phyloP scores from a whole-genome alignment of 768 basidiomycete genomes.

The Podaxis pistillaris region DNA sequence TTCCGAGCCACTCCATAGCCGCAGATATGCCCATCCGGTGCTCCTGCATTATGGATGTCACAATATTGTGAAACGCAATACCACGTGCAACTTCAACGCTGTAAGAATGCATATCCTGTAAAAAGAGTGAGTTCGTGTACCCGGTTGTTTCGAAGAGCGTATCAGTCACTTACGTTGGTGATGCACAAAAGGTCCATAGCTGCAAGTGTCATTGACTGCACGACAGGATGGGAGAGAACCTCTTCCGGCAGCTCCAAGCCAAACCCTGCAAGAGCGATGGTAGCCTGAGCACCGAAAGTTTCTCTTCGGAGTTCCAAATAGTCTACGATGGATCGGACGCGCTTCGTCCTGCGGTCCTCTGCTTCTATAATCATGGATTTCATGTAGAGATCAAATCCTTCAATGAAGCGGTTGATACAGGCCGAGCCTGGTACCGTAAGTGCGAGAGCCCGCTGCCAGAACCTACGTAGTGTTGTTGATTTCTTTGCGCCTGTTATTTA shows the following conservation, averaged over 20 bases:
- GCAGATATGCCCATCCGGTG: constrained; percentile 16
- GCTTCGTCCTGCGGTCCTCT: constrained; percentile 13
- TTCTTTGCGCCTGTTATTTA: too few relatives aligned
- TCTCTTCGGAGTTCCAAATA: constrained; percentile 20
- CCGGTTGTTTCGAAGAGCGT: neutral
- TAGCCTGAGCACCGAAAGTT: constrained; percentile 20
- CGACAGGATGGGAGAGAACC: constrained; percentile 20
- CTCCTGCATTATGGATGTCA: constrained; percentile 21
- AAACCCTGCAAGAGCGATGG: constrained; percentile 18
- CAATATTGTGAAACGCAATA: constrained; percentile 21
- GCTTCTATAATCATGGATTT: constrained; percentile 21
- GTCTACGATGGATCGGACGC: constrained; percentile 14
- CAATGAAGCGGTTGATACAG: constrained; percentile 18
- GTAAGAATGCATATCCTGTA: constrained; percentile 24
- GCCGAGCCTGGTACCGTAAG: constrained; percentile 12
- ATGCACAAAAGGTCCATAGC: constrained; percentile 19
- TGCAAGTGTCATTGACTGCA: constrained; percentile 14
- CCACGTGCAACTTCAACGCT: constrained; percentile 19
- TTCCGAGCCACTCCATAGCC: constrained; percentile 19
- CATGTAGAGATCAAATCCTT: constrained; percentile 18
- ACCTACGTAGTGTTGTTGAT: constrained; percentile 1
- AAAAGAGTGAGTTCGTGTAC: neutral
- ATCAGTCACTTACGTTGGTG: constrained; percentile 17
- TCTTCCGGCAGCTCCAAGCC: constrained; percentile 23
- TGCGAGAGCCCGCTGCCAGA: constrained; percentile 19